phyloP scores from a whole-genome alignment of 2,329 filamentous ascomycete species.

The Balansia obtecta region DNA sequence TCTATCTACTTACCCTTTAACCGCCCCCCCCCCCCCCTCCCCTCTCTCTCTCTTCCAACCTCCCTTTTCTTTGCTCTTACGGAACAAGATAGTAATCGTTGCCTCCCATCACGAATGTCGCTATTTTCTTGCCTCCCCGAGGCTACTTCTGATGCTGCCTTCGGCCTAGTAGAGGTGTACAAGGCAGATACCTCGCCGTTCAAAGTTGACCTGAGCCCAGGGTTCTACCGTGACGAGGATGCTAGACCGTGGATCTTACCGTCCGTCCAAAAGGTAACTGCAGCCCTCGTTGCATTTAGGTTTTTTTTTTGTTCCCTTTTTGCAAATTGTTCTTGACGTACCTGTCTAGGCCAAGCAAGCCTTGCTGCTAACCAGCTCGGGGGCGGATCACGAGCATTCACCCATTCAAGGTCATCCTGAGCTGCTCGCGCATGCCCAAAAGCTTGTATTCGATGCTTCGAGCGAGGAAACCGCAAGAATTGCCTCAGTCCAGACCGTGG shows the following conservation, averaged over 20 bases:
- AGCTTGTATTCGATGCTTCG: conserved; percentile 13
- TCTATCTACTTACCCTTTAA: no score
- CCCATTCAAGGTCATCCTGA: conserved; percentile 23
- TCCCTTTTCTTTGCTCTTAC: no score
- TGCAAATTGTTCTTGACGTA: conserved; percentile 61
- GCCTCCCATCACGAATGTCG: not conserved
- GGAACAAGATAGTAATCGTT: no score
- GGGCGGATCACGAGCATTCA: no score
- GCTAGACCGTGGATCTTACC: conserved; percentile 3
- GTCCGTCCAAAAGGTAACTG: not conserved
- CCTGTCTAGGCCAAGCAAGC: conserved; percentile 50
- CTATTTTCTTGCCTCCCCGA: not conserved
- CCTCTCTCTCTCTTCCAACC: no score
- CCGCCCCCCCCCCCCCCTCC: no score
- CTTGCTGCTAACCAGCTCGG: no score
- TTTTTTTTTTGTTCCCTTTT: not conserved
- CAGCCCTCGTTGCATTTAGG: conserved; percentile 36
- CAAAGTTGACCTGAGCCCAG: conserved; percentile 6
- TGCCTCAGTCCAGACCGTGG: conserved; percentile 22
- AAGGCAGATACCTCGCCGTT: not conserved
- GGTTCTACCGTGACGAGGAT: conserved; percentile 4
- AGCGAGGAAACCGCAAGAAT: conserved; percentile 5
- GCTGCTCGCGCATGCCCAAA: conserved; percentile 32
- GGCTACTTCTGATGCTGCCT: not conserved
- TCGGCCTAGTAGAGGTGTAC: not conserved